Conservation (phyloP, 495 filamentous ascomycete genomes). For the Talaromyces liani region DNA sequence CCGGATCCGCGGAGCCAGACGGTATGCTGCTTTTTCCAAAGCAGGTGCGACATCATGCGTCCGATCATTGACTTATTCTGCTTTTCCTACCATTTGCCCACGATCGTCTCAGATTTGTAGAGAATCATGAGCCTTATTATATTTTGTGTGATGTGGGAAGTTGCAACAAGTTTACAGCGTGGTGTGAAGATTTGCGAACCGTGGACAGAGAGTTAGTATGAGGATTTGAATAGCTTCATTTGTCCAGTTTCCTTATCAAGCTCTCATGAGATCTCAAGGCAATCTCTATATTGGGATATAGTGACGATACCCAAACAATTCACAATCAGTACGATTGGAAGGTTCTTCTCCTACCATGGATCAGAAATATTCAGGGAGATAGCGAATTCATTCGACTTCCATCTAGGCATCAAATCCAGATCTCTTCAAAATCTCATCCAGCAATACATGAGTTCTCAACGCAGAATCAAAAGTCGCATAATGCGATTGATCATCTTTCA, state of each 20-base stretch:
- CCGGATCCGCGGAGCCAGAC: background rate
- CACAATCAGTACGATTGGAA: too few relatives aligned
- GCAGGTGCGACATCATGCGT: conserved; percentile 1
- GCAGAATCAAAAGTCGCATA: conserved; percentile 30
- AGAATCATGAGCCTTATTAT: conserved; percentile 2
- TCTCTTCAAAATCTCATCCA: conserved; percentile 1
- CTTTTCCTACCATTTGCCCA: background rate
- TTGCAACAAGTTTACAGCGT: too few relatives aligned
- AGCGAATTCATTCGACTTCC: background rate
- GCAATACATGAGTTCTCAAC: background rate
- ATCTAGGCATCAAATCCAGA: background rate
- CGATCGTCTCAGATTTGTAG: background rate
- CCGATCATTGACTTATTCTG: background rate
- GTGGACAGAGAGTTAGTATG: background rate
- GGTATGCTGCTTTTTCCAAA: background rate
- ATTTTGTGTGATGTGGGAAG: background rate
- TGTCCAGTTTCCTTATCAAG: too few relatives aligned
- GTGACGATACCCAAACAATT: too few relatives aligned
- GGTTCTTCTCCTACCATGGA: too few relatives aligned
- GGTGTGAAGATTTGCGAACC: background rate
- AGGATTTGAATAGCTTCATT: too few relatives aligned
- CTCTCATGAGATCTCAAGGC: too few relatives aligned
- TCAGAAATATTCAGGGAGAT: too few relatives aligned
- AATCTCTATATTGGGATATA: too few relatives aligned
- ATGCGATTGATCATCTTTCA: conserved; percentile 18